phyloP scores from a whole-genome alignment of 345 rosid species.

The Gossypium thurberi region DNA sequence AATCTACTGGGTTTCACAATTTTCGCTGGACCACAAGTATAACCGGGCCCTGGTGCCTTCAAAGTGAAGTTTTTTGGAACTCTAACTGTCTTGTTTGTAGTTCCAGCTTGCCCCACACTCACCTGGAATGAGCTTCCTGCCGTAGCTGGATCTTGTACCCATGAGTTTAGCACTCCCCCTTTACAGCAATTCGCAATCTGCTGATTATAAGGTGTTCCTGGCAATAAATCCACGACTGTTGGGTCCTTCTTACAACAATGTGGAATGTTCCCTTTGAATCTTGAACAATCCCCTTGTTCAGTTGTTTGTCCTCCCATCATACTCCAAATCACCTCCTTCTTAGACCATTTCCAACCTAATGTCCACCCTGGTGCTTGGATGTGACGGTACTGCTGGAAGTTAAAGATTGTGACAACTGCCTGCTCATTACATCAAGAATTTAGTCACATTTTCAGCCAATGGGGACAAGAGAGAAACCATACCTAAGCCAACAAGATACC shows the following conservation, averaged over 20 bases:
- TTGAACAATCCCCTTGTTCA: slow-evolving; percentile 90
- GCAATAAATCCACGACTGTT: slow-evolving; percentile 68
- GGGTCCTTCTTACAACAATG: slow-evolving; percentile 81
- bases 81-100: slow-evolving; percentile 57
- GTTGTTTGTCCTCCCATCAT: slow-evolving; percentile 75
- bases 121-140: slow-evolving; percentile 74
- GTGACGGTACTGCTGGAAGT: slow-evolving; percentile 88
- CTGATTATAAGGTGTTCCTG: slow-evolving; percentile 64
- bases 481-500: background rate
- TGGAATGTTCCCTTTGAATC: slow-evolving; percentile 64
- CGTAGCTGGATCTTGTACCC: slow-evolving; percentile 61
- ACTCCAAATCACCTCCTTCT: slow-evolving; percentile 79
- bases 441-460: background rate
- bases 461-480: background rate
- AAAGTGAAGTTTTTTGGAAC: slow-evolving; percentile 72
- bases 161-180: slow-evolving; percentile 77
- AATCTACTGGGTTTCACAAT: slow-evolving; percentile 47
- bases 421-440: slow-evolving; percentile 20
- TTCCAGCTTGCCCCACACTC: slow-evolving; percentile 73
- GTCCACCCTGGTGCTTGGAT: slow-evolving; percentile 79
- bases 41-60: slow-evolving; percentile 83
- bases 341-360: slow-evolving; percentile 73
- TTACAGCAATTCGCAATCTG: slow-evolving; percentile 76
- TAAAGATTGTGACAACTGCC: slow-evolving; percentile 71
- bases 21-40: slow-evolving; percentile 65